Evolutionary conservation across 371 early-diverging fungal species (phyloP).

Genomic region (Lichtheimia corymbifera): DNA sequence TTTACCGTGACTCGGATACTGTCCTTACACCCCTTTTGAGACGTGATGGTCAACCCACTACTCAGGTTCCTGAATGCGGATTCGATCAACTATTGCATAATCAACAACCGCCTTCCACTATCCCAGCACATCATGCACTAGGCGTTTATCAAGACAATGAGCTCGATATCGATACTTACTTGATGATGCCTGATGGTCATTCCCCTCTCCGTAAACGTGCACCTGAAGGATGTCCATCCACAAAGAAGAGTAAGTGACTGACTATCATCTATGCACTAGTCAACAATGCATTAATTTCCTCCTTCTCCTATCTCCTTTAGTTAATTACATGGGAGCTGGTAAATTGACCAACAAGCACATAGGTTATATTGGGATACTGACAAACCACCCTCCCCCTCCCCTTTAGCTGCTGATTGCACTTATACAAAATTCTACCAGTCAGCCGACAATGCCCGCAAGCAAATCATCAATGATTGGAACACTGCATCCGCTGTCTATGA

Average conservation of each 20-base stretch:
- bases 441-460: constrained; percentile 60
- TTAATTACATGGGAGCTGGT: constrained; percentile 31
- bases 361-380: constrained; percentile 3
- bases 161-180: background rate
- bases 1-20: constrained; percentile 74
- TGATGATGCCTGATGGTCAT: background rate
- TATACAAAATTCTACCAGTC: constrained; percentile 64
- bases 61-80: constrained; percentile 27
- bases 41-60: constrained; percentile 10
- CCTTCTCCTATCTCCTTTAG: constrained; percentile 12
- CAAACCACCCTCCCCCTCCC: background rate
- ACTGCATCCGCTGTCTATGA: constrained; percentile 83
- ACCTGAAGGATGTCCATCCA: constrained; percentile 38
- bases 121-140: constrained; percentile 6
- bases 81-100: constrained; percentile 26
- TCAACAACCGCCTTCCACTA: background rate
- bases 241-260: constrained; percentile 41
- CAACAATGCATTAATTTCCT: constrained; percentile 1
- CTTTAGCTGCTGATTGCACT: constrained; percentile 76
- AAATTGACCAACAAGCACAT: constrained; percentile 6
- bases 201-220: constrained; percentile 32
- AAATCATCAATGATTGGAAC: constrained; percentile 80
- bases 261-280: background rate
- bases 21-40: constrained; percentile 10
- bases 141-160: constrained; percentile 2